Base-by-base conservation (phyloP, 306 rosid species). In the Cucumis hystrix region DNA sequence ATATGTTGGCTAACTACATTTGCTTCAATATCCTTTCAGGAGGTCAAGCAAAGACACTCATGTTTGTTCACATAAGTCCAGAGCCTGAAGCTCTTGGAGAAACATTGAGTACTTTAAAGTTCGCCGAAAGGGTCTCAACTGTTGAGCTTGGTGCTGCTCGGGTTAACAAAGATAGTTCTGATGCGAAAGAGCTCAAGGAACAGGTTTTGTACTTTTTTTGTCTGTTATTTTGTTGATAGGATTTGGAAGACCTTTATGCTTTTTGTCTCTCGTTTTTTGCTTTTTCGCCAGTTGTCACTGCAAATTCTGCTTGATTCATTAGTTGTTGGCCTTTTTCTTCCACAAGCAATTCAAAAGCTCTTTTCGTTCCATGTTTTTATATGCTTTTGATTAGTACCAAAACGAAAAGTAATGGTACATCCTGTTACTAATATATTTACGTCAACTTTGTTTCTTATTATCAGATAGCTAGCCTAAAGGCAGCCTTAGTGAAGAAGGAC, bases 41-140 rank as follows among this genome's bases (percentile, higher is more conserved):
- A 20, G 98, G 99, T 45, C 92, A 96, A 77, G 97, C 98, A 0
- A 96, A 92, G 86, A 92, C 97, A 51, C 98, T 96, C 45, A 88
- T 96, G 97, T 96, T 96, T 84, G 96, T 92, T 82, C 98, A 92
- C 67, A 84, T 92, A 68, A 96, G 96, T 87, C 98, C 99, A 0
- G 99, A 92, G 84, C 83, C 56, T 76, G 97, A 92, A 4, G 89
- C 97, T 74, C 79, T 91, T 6, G 97, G 90, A 85, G 99, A 96
- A 83, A 92, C 98, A 59, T 73, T 92, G 23, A 91, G 99, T 83
- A 96, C 99, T 9, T 92, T 96, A 65, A 96, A 96, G 79, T 96
- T 96, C 18, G 99, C 98, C 2, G 99, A 96, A 87, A 83, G 98
- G 23, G 98, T 96, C 66, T 87, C 98, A 69, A 87, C 90, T 0